Conservation (phyloP, 2,329 filamentous ascomycete species). For the Fusarium beomiforme region DNA sequence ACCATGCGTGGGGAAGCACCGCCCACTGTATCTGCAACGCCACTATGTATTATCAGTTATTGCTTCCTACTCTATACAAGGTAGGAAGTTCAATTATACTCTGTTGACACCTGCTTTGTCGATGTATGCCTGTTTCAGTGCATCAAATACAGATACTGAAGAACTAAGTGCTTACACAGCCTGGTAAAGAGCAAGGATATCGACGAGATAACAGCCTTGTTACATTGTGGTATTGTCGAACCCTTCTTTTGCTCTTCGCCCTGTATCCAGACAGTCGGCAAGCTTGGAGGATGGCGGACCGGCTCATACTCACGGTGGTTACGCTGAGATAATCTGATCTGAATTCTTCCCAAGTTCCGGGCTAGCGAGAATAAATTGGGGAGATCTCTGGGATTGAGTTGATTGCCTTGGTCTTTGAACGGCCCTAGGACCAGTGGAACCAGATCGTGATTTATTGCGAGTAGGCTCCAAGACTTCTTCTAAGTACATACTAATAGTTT, state of each 20-base stretch:
- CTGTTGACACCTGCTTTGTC: no score
- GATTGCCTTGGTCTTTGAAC: neutral
- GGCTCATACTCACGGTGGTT: neutral
- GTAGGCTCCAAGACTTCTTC: neutral
- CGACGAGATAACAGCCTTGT: neutral
- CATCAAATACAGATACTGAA: no score
- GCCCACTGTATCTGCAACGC: no score
- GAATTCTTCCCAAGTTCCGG: neutral
- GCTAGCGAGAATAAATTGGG: neutral
- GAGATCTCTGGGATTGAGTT: neutral
- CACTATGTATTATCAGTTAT: no score
- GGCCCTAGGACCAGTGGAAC: neutral
- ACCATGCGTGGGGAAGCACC: no score
- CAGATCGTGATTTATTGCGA: neutral
- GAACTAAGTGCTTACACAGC: no score
- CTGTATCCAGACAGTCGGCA: neutral
- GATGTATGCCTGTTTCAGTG: no score
- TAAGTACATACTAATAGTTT: neutral
- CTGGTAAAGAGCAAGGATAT: no score
- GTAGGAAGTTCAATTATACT: no score
- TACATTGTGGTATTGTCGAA: neutral
- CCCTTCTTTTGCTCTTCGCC: neutral
- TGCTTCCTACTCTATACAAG: no score
- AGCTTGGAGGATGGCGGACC: neutral
- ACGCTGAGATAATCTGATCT: neutral